Evolutionary conservation across 2,329 filamentous ascomycete species (phyloP).

Genomic region (Hortaea sp.): DNA sequence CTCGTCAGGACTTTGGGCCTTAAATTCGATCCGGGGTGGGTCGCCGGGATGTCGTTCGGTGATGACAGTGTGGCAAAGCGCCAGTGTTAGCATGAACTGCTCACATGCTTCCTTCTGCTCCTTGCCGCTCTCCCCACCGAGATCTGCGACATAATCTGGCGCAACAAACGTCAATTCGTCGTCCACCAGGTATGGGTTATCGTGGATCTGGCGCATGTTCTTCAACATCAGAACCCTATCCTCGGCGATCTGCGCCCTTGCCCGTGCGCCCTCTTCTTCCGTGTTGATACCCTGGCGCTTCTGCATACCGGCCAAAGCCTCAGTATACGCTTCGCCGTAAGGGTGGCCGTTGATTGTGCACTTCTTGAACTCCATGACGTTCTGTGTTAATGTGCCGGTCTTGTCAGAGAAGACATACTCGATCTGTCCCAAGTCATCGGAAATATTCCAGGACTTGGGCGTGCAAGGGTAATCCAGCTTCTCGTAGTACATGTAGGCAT

Average conservation of each 20-base stretch:
- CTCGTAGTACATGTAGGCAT: slow-evolving; percentile 95
- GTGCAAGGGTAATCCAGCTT: slow-evolving; percentile 88
- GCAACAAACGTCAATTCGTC: slow-evolving; percentile 88
- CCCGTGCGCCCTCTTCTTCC: slow-evolving; percentile 65
- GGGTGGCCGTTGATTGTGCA: slow-evolving; percentile 90
- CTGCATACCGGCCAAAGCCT: slow-evolving; percentile 93
- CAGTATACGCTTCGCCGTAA: slow-evolving; percentile 95
- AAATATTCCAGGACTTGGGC: slow-evolving; percentile 98
- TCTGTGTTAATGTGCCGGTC: slow-evolving; percentile 80
- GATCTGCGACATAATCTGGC: slow-evolving; percentile 75
- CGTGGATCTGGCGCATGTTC: slow-evolving; percentile 63
- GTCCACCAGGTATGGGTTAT: slow-evolving; percentile 85
- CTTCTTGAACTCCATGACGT: slow-evolving; percentile 99
- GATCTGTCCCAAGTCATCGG: slow-evolving; percentile 93
- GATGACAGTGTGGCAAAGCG: slow-evolving; percentile 94
- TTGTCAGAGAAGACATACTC: slow-evolving; percentile 99
- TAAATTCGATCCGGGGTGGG: slow-evolving; percentile 83
- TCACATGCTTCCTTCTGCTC: slow-evolving; percentile 71
- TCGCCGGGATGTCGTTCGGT: slow-evolving; percentile 85
- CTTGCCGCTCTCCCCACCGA: slow-evolving; percentile 64
- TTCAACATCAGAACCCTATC: slow-evolving; percentile 65
- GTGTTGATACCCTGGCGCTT: slow-evolving; percentile 80
- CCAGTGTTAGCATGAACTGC: slow-evolving; percentile 87
- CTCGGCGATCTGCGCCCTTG: slow-evolving; percentile 65
- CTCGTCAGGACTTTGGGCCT: slow-evolving; percentile 94